Base-by-base conservation (phyloP, 805 yeast genomes). In the Lachancea sp. region DNA sequence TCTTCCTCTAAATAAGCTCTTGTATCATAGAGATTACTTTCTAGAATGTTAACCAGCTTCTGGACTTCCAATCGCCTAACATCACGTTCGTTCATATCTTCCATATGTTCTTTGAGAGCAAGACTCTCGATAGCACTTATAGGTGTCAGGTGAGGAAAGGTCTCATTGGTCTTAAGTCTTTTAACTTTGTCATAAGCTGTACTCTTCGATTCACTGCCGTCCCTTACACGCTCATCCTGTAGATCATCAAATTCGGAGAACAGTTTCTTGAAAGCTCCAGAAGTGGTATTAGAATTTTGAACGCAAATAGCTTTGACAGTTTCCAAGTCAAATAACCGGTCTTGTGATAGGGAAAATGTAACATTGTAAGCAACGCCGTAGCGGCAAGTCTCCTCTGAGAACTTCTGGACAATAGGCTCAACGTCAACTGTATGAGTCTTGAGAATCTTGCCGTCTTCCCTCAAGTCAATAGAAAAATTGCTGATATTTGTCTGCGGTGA, bases 21-120 rank as follows among this genome's bases (percentile, higher is more conserved):
- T 22, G 85, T 68, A 43, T 71, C 72, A 64, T 90, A 89, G 40
- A 88, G 67, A n/a, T 74, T 64, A 16, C 78, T 71, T 62, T 90
- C 97, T 16, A 90, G 70, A 25, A 69, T 63, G 59, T 89, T 90
- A 49, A 76, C 72, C 22, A 74, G 63, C 41, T 76, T 77, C 33
- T 83, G 83, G 29, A 75, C 63, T 39, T 67, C 62, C 21, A 65
- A 61, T 40, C 84, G 69, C 39, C 70, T 76, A 11, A 64, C 60
- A 50, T 87, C 96, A 42, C 68, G 68, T 17, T 58, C 55, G 42
- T 75, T 78, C 57, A 82, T 68, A 13, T 64, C 64, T 28, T 63
- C 61, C 50, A 90, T 67, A 43, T 77, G 78, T 4, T 62, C 51
- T 21, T 63, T 59, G 7, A 80, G 63, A 19, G 60, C 59, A 45